A percentile compares a stretch with the other conserved stretches of the same genome.
phyloP scores from a whole-genome alignment of 2,329 filamentous ascomycete species.

The Lithohypha guttulata region DNA sequence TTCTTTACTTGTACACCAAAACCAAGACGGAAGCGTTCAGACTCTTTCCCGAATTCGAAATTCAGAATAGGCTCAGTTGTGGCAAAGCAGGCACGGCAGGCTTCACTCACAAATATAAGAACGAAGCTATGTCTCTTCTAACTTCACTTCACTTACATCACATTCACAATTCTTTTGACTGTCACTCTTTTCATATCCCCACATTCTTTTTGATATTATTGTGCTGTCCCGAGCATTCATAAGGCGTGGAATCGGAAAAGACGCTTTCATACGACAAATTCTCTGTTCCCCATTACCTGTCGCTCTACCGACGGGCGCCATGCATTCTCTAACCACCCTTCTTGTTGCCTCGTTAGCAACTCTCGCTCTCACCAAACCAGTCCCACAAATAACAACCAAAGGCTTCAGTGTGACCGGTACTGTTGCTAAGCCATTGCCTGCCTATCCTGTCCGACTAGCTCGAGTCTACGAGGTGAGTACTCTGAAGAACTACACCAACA shows the following conservation, averaged over 20 bases:
- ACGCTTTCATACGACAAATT: no score
- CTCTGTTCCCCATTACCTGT: no score
- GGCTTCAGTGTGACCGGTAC: conserved; percentile 20
- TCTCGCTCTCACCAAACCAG: conserved; percentile 14
- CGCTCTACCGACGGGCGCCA: conserved; percentile 11
- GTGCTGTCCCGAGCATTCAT: no score
- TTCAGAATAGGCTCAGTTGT: background rate
- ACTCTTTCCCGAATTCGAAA: conserved; percentile 1
- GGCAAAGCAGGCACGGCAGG: no score
- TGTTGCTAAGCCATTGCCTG: conserved; percentile 15
- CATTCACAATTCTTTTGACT: background rate
- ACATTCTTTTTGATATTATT: no score
- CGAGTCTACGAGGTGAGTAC: conserved; percentile 16
- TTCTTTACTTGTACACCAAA: no score
- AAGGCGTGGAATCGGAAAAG: no score
- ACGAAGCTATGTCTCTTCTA: background rate
- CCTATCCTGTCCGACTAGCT: conserved; percentile 16
- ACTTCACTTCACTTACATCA: background rate
- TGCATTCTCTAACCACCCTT: conserved; percentile 16
- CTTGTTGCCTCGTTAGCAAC: conserved; percentile 14
- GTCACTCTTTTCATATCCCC: background rate
- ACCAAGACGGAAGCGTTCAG: background rate
- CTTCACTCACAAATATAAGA: no score
- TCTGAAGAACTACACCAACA: no score
- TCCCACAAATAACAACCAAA: conserved; percentile 12